Evolutionary conservation across 192 early-diverging fungal genomes (phyloP).

Genomic region (Funneliformis mosseae): DNA sequence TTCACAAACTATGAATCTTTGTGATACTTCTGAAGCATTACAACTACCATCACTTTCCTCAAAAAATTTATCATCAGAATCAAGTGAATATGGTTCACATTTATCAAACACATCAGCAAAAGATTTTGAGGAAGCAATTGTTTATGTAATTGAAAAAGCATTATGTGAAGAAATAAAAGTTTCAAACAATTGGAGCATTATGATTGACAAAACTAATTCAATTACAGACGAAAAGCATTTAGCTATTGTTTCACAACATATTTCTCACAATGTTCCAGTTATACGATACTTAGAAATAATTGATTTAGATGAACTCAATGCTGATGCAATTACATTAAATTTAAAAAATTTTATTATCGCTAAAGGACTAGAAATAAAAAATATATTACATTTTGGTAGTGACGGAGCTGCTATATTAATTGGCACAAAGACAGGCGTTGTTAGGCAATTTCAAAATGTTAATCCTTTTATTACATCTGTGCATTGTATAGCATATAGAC

Average conservation of each 20-base stretch:
- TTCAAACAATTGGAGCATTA: no score
- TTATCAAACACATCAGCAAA: no score
- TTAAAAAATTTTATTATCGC: neutral
- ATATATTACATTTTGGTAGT: neutral
- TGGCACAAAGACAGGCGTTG: no score
- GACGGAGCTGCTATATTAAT: no score
- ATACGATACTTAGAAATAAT: neutral
- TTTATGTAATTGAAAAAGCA: no score
- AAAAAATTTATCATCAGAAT: no score
- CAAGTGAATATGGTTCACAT: no score
- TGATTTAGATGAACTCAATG: no score
- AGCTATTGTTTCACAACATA: neutral
- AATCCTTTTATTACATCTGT: constrained; percentile 15
- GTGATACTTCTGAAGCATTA: neutral
- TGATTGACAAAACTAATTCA: neutral
- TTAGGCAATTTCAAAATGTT: neutral
- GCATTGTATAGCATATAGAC: neutral
- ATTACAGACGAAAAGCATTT: neutral
- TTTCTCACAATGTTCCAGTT: neutral
- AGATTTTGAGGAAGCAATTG: no score
- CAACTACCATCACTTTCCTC: neutral
- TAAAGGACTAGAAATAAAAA: neutral
- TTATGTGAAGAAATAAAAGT: no score
- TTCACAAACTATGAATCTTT: neutral
- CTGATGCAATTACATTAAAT: no score